Conservation (phyloP, 805 yeast genomes). For the Candida ponderosae region DNA sequence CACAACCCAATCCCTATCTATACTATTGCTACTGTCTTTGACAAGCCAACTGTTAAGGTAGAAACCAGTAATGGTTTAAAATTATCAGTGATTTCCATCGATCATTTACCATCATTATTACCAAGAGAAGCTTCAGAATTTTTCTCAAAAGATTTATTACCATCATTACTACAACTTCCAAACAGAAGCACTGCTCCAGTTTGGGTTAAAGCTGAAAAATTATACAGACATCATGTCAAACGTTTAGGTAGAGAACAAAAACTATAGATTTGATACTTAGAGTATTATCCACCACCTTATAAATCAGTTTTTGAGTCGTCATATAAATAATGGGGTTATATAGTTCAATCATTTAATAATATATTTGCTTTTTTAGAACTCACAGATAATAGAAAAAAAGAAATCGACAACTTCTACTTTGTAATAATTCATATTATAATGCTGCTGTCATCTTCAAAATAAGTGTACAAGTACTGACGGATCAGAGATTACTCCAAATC, state of each 20-base stretch:
- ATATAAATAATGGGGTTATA: background rate
- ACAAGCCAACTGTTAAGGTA: conserved; percentile 83
- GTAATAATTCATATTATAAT: background rate
- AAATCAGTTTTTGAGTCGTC: too few species aligned
- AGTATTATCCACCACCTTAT: too few species aligned
- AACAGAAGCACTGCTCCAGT: conserved; percentile 78
- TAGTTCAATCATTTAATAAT: background rate
- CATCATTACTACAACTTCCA: conserved; percentile 80
- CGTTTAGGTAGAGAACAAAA: conserved; percentile 49
- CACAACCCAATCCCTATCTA: conserved; percentile 97
- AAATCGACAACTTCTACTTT: too few species aligned
- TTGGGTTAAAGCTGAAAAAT: conserved; percentile 82
- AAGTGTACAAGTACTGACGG: background rate
- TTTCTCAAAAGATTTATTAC: conserved; percentile 80
- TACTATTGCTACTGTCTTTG: conserved; percentile 81
- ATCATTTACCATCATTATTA: conserved; percentile 88
- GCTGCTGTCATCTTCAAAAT: background rate
- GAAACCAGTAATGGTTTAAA: conserved; percentile 75
- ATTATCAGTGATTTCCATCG: conserved; percentile 88
- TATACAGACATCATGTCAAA: conserved; percentile 79
- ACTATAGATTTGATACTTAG: conserved; percentile 18
- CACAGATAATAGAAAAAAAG: too few species aligned
- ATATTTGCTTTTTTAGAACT: background rate
- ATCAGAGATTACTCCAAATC: conserved; percentile 37
- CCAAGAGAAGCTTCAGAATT: conserved; percentile 98